Evolutionary conservation across 805 yeast species (phyloP).

Genomic region (Lipomyces sp.): DNA sequence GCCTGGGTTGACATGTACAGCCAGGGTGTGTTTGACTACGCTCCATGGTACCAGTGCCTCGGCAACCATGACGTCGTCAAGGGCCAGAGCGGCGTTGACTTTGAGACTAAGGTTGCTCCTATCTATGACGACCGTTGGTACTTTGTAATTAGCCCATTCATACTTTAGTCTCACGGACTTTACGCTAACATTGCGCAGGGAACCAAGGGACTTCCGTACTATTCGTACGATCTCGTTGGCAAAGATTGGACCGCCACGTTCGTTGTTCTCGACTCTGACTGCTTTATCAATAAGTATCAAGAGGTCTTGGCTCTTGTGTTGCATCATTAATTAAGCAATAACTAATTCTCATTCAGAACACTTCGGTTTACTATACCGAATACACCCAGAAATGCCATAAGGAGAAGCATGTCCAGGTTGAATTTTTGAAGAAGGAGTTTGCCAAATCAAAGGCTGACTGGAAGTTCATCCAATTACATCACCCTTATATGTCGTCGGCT

Average conservation of each 20-base stretch:
- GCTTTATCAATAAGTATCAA: neutral
- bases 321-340: too few species aligned
- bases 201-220: neutral
- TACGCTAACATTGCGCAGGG: neutral
- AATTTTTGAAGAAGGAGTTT: too few species aligned
- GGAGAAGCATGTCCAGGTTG: neutral
- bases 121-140: slow-evolving; percentile 8
- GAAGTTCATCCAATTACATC: too few species aligned
- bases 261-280: slow-evolving; percentile 5
- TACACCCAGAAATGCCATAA: too few species aligned
- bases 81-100: slow-evolving; percentile 7
- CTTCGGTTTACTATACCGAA: too few species aligned
- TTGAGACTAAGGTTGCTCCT: neutral
- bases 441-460: too few species aligned
- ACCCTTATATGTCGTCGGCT: too few species aligned
- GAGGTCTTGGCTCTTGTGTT: too few species aligned
- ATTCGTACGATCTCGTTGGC: neutral
- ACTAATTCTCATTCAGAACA: too few species aligned
- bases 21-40: neutral
- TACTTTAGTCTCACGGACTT: too few species aligned
- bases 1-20: slow-evolving; percentile 9
- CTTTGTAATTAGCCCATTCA: neutral
- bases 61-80: slow-evolving; percentile 8
- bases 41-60: slow-evolving; percentile 8
- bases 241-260: slow-evolving; percentile 6